Conservation (phyloP, 805 yeast species). For the Starmera dryadoides region DNA sequence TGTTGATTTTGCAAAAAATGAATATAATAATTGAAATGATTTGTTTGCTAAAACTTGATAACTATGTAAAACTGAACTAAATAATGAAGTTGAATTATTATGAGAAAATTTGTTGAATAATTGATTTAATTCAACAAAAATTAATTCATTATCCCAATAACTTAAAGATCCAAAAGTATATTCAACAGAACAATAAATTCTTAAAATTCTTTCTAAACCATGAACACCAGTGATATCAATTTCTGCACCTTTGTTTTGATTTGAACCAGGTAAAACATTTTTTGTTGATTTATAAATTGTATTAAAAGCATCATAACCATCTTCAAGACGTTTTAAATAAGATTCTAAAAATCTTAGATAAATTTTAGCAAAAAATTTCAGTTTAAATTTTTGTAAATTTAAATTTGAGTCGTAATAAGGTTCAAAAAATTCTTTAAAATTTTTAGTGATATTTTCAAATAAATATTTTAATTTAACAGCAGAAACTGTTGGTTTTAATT, state of each 20-base stretch:
- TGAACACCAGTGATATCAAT: conserved; percentile 17
- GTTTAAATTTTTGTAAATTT: conserved; percentile 35
- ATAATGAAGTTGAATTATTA: conserved; percentile 15
- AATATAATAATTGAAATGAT: conserved; percentile 22
- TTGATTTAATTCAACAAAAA: conserved; percentile 18
- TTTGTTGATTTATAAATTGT: conserved; percentile 13
- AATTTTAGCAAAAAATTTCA: conserved; percentile 37
- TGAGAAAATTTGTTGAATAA: conserved; percentile 15
- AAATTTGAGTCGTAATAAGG: conserved; percentile 24
- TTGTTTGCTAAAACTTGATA: conserved; percentile 21
- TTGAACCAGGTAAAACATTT: conserved; percentile 5
- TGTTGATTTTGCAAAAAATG: conserved; percentile 22
- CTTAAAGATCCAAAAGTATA: conserved; percentile 13
- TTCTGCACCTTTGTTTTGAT: conserved; percentile 3
- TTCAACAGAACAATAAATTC: conserved; percentile 18
- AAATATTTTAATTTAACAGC: conserved; percentile 35
- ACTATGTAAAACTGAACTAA: conserved; percentile 22
- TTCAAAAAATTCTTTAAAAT: conserved; percentile 22
- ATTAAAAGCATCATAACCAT: conserved; percentile 22
- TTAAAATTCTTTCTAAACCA: conserved; percentile 21
- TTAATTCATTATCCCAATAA: conserved; percentile 19
- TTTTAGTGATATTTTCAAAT: conserved; percentile 36
- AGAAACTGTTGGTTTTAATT: conserved; percentile 33
- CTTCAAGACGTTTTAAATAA: conserved; percentile 25
- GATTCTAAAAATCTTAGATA: conserved; percentile 33